phyloP scores from a whole-genome alignment of 129 eudicot genomes.

The Helichrysum umbraculigerum region DNA sequence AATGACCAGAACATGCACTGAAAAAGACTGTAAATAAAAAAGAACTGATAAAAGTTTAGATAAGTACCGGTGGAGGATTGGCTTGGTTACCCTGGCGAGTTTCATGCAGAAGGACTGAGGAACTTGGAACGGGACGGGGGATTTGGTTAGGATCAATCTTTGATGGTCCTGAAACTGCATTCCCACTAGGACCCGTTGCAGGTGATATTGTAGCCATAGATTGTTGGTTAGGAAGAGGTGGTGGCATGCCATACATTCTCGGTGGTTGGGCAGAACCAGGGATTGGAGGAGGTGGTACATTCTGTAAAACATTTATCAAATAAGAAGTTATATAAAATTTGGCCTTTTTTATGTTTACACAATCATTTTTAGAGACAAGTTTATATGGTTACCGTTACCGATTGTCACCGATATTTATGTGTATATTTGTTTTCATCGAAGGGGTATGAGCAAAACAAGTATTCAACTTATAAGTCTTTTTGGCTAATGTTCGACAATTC shows the following conservation, averaged over 20 bases:
- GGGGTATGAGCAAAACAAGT: not conserved
- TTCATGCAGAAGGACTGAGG: constrained; percentile 70
- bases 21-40: constrained; percentile 4
- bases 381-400: not conserved
- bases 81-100: constrained; percentile 98
- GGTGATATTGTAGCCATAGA: constrained; percentile 66
- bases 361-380: not conserved
- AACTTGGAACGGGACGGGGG: constrained; percentile 79
- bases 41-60: not conserved
- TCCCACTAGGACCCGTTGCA: constrained; percentile 58
- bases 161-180: constrained; percentile 58
- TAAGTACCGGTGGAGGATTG: constrained; percentile 93
- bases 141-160: constrained; percentile 90
- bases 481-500: not conserved
- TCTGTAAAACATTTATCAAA: constrained; percentile 39
- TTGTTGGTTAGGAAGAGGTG: constrained; percentile 56
- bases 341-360: not conserved
- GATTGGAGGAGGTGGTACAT: constrained; percentile 50
- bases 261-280: constrained; percentile 63
- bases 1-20: not conserved
- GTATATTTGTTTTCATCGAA: not conserved
- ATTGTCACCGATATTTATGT: constrained; percentile 14
- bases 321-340: constrained; percentile 12
- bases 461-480: not conserved
- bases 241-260: constrained; percentile 80